Base-by-base conservation (phyloP, 2,329 filamentous ascomycete genomes). In the Aspergillus ibericus region DNA sequence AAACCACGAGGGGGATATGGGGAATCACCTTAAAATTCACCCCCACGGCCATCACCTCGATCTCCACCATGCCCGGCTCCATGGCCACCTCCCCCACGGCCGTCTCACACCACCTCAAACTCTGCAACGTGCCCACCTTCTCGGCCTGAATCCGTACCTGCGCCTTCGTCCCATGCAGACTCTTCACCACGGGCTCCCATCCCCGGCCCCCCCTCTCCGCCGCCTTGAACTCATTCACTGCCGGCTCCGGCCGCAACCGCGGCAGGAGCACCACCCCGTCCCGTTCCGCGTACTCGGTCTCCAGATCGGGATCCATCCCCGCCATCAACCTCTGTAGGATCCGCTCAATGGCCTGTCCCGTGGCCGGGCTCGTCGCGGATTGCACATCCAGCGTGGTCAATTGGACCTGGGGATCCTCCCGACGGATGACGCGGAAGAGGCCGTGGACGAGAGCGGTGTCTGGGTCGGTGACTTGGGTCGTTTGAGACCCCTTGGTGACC, bases 1-100 rank as follows among this genome's bases (percentile, higher is more conserved):
- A n/a, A n/a, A n/a, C n/a, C n/a, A n/a, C n/a, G n/a, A n/a, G n/a
- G n/a, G n/a, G n/a, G n/a, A n/a, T n/a, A n/a, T n/a, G n/a, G n/a
- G n/a, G n/a, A n/a, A n/a, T n/a, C n/a, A n/a, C n/a, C n/a, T n/a
- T 59, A 53, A 59, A 60, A 34, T 64, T 64, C 9, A 70, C 46
- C 15, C 64, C 65, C 15, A 57, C 59, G 5, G 62, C 62, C 2
- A 40, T 50, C 7, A 68, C 55, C 25, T 71, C 63, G 32, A 71
- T 59, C 50, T 71, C 68, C 18, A 72, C 15, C 61, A 18, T 64
- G 55, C 12, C 62, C 38, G 4, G 61, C 61, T 4, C 22, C 40
- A 15, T 65, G 53, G 10, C 35, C 13, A 13, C 44, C 25, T 5
- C 55, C 49, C 0, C 13, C 13, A 15, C 16, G 36, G 55, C 7